Conservation (phyloP, 2,329 filamentous ascomycete species). For the Emergomyces africanus region DNA sequence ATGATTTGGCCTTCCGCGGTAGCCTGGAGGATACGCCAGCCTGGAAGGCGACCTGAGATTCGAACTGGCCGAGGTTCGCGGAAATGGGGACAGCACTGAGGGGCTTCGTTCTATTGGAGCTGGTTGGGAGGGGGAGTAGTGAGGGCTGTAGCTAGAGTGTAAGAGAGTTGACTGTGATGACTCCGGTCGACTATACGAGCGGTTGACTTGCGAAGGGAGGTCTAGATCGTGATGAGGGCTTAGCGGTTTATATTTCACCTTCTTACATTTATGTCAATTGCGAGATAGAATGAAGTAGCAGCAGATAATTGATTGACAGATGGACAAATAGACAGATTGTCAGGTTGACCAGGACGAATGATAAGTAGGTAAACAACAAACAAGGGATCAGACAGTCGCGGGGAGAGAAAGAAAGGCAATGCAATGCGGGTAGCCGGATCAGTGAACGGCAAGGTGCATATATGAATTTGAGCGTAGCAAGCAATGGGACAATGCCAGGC, state of each 20-base stretch:
- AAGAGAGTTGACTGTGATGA: constrained; percentile 22
- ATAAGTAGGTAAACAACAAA: not conserved
- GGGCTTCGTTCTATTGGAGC: constrained; percentile 11
- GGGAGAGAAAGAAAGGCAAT: not conserved
- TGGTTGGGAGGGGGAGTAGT: not conserved
- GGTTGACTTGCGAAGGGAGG: constrained; percentile 2
- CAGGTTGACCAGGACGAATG: not conserved
- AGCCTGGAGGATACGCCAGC: constrained; percentile 10
- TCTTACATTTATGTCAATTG: not conserved
- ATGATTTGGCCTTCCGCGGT: constrained; percentile 17
- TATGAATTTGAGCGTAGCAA: not conserved
- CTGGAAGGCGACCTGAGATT: constrained; percentile 8
- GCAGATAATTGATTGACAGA: not conserved
- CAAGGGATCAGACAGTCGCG: not conserved
- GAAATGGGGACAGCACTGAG: constrained; percentile 15
- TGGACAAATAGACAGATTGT: not conserved
- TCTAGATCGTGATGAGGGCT: not conserved
- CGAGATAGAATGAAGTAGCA: not conserved
- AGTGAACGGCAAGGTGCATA: not conserved
- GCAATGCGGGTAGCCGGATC: not conserved
- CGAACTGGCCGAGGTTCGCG: constrained; percentile 8
- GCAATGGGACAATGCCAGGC: not conserved
- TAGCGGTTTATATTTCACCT: not conserved
- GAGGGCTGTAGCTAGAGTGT: constrained; percentile 18
- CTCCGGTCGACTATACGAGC: not conserved